These are phyloP conservation scores for Lumnitzera racemosa DNA, from an alignment of 345 rosid genomes.

Conservation along the genomic window DNA sequence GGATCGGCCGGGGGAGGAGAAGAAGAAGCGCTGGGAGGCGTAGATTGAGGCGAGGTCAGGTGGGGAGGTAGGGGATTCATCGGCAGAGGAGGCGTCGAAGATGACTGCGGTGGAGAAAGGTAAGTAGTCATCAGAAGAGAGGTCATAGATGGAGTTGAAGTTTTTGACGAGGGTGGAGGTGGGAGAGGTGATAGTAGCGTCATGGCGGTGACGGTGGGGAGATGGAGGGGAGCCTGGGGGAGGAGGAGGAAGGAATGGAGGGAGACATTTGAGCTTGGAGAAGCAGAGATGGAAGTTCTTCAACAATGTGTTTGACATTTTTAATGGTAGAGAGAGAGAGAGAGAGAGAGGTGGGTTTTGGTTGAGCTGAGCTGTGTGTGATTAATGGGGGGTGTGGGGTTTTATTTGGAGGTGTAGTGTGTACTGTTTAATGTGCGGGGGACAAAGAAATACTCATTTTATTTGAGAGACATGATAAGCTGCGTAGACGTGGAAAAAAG, in stretches of 20 bases:
- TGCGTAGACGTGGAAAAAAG: too few relatives aligned
- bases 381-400: too few relatives aligned
- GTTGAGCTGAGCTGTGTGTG: background rate
- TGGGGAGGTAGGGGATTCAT: conserved; percentile 24
- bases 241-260: conserved; percentile 13
- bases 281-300: conserved; percentile 56
- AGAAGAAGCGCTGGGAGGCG: conserved; percentile 35
- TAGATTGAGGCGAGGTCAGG: conserved; percentile 27
- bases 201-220: background rate
- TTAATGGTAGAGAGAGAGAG: conserved; percentile 1
- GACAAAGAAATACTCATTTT: too few relatives aligned
- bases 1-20: conserved; percentile 86
- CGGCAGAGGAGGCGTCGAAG: conserved; percentile 22
- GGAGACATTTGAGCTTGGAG: conserved; percentile 40
- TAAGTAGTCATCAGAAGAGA: conserved; percentile 10
- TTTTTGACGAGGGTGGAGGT: conserved; percentile 22
- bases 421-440: too few relatives aligned
- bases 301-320: conserved; percentile 56
- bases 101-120: background rate
- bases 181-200: conserved; percentile 8
- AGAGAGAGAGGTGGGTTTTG: background rate
- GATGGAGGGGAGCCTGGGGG: conserved; percentile 5
- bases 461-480: too few relatives aligned
- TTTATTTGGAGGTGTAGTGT: too few relatives aligned
- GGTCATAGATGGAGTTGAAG: conserved; percentile 38